Base-by-base conservation (phyloP, 371 early-diverging fungal genomes). In the Rhizopus delemar region DNA sequence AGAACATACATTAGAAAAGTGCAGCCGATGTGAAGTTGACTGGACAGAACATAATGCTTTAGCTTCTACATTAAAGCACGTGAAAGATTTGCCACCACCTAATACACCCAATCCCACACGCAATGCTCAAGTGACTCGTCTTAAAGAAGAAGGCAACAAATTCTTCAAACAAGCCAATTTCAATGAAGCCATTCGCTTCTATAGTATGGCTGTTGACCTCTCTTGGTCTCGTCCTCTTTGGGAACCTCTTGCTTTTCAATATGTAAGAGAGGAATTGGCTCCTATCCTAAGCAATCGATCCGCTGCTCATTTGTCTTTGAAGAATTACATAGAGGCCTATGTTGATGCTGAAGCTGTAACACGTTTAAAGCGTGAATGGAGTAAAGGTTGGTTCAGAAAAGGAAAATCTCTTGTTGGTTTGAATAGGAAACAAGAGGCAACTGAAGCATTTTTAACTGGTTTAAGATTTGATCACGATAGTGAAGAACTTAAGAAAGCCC, bases 361-460 rank as follows among this genome's bases (percentile, higher is more conserved):
- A n/a, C 71, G 85, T 41, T 66, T 92, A 53, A 87, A 85, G 65
- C 81, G 85, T 15, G 85, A 84, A 38, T 92, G 90, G 91, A 81
- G 87, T 62, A 91, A 92, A 75, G 91, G 90, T 28, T 84, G 87
- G 72, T 91, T 91, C 74, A 75, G 92, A 52, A 89, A 89, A 68
- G 92, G 92, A 46, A 81, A 82, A 50, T 90, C 92, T 35, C 71
- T 92, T 46, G 66, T 80, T 45, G 90, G 87, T 12, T 60, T 92
- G 57, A 82, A 78, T 22, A 69, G 89, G 34, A 69, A 74, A 41
- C 75, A 81, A 35, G 92, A 90, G 65, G 91, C 89, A 15, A 71
- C 84, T 6, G 80, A 85, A 33, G 86, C 89, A 41, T 86, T 89
- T 57, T 77, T 82, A 62, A 74, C 86, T 32, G 92, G 88, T 31